Percentiles rank a stretch among this genome's conserved stretches.
phyloP scores from a whole-genome alignment of 805 yeast genomes.

The Kregervanrija delftensis region DNA sequence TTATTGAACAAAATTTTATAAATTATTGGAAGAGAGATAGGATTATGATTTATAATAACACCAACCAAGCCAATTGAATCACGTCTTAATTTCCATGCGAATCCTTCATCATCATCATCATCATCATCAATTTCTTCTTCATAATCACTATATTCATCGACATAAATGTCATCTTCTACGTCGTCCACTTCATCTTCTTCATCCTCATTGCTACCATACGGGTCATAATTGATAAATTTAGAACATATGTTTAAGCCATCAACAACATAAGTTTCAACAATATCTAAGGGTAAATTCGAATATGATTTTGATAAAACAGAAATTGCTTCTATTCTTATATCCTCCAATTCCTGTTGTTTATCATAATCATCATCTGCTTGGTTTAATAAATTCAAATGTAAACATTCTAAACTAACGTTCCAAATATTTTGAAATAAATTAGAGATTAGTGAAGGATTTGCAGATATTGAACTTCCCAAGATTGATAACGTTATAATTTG shows the following conservation, averaged over 20 bases:
- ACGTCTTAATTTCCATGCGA: slow-evolving; percentile 57
- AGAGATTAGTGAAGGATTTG: slow-evolving; percentile 21
- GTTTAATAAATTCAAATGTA: slow-evolving; percentile 15
- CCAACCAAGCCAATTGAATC: slow-evolving; percentile 39
- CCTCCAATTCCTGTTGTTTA: slow-evolving; percentile 24
- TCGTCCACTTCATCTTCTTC: slow-evolving; percentile 23
- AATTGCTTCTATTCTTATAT: slow-evolving; percentile 44
- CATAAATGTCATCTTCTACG: slow-evolving; percentile 30
- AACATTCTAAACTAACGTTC: slow-evolving; percentile 8
- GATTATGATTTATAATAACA: slow-evolving; percentile 31
- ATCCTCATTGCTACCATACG: slow-evolving; percentile 31
- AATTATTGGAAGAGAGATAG: slow-evolving; percentile 29
- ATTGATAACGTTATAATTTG: slow-evolving; percentile 14
- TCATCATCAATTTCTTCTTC: slow-evolving; percentile 39
- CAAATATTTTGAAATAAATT: slow-evolving; percentile 10
- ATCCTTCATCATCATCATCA: slow-evolving; percentile 30
- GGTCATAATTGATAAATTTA: slow-evolving; percentile 37
- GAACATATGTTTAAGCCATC: slow-evolving; percentile 25
- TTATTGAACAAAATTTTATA: slow-evolving; percentile 26
- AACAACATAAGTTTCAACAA: slow-evolving; percentile 20
- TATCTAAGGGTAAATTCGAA: slow-evolving; percentile 30
- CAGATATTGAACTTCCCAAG: slow-evolving; percentile 18
- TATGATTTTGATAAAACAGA: slow-evolving; percentile 33
- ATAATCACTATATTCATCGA: slow-evolving; percentile 35
- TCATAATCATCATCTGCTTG: slow-evolving; percentile 28